Evolutionary conservation across 192 early-diverging fungal species (phyloP), one percentile per base, ranked within the genome.

Genomic region (Chytriomyces confervae): DNA sequence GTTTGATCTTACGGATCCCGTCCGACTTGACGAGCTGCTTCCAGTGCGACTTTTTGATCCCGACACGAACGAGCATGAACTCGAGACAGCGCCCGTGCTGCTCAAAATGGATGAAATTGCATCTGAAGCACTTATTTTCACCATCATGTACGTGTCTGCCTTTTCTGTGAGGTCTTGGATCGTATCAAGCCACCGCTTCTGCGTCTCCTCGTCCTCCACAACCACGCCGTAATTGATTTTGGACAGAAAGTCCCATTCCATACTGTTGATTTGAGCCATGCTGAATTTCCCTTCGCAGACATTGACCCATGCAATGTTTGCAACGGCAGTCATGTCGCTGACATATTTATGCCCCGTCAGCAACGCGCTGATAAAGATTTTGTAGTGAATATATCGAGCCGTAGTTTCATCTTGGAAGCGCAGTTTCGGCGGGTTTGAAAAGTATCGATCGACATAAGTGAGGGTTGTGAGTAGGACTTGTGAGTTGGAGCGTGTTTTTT

Each of bases 81-180:
- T 20, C 18, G 63, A 65, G 24, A 43, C 20, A 27, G 63, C 36
- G 63, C 63, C 36, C 6, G 63, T 43, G 24, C 20, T 65, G 24
- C 24, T 29, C 24, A 23, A 60, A 44, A 72, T 72, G 24, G 10
- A 13, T 16, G 50, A 60, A 18, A 72, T 72, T 13, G 70, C 70
- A 60, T 72, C 70, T 18, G 8, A 18, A 43, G 9, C 51, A 11
- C 51, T 60, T 10, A 72, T 72, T 27, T 36, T 51, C 18, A 72
- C 70, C 70, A 72, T 51, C 70, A 72, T 60, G 51, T 43, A 72
- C 9, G 70, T 60, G 51, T 72, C 70, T 18, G 70, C 51, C 29
- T 72, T 51, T 24, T 72, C 70, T 9, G 51, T 72, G 10, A 72
- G 48, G 2, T 72, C 70, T 20, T 57, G 53, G 51, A 72, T 72